These are phyloP conservation scores for Leucogyrophana mollusca DNA, from an alignment of 768 basidiomycete genomes.

Conservation along the genomic window DNA sequence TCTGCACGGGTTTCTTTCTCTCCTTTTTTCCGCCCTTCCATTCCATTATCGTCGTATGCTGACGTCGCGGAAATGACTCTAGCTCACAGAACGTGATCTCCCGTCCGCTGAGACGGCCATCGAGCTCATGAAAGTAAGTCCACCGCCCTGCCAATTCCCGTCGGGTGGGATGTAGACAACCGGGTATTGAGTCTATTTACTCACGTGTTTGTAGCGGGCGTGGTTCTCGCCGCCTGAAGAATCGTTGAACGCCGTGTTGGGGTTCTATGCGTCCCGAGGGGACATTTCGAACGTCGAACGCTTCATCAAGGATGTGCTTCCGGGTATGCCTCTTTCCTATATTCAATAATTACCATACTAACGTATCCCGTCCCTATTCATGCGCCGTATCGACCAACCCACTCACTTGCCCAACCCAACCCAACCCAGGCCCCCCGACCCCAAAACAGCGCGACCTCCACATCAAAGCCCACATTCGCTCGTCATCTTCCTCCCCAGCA, in stretches of 20 bases:
- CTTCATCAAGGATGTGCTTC: slow-evolving; percentile 39
- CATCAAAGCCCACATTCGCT: slow-evolving; percentile 58
- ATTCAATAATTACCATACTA: neutral
- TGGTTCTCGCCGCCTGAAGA: slow-evolving; percentile 41
- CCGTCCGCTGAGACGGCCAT: slow-evolving; percentile 49
- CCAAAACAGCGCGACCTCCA: slow-evolving; percentile 69
- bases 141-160: neutral
- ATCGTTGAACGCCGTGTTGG: slow-evolving; percentile 46
- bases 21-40: no score
- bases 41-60: no score
- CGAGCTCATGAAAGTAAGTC: slow-evolving; percentile 49
- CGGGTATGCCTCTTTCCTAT: slow-evolving; percentile 34
- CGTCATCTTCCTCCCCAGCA: slow-evolving; percentile 25
- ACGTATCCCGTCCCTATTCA: slow-evolving; percentile 10
- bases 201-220: slow-evolving; percentile 34
- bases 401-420: no score
- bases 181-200: neutral
- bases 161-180: neutral
- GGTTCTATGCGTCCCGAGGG: slow-evolving; percentile 45
- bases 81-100: slow-evolving; percentile 50
- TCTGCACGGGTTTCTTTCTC: no score
- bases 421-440: slow-evolving; percentile 35
- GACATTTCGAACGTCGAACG: slow-evolving; percentile 45
- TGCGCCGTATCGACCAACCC: no score
- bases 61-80: no score